Percentiles rank a stretch among this genome's conserved stretches.
Evolutionary conservation across 257 asterid genomes (phyloP).

Genomic region (Fraxinus cuspidata): DNA sequence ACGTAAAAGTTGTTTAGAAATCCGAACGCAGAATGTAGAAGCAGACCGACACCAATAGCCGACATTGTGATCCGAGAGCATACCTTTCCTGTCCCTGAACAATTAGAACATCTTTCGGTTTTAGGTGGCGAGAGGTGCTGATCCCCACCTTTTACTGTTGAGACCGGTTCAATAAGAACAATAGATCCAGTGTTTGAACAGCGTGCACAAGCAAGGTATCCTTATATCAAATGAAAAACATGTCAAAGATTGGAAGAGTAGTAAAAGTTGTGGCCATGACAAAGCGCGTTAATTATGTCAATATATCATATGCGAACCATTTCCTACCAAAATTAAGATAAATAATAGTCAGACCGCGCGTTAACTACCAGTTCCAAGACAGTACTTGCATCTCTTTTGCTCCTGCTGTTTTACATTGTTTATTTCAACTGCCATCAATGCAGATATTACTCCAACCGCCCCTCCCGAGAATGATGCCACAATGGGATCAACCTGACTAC

Average conservation of each 20-base stretch:
- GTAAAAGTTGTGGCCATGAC: not conserved
- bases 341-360: not conserved
- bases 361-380: constrained; percentile 82
- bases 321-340: not conserved
- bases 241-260: not conserved
- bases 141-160: constrained; percentile 49
- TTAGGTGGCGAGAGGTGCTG: constrained; percentile 64
- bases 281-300: not conserved
- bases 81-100: constrained; percentile 97
- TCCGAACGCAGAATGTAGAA: not conserved
- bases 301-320: not conserved
- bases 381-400: constrained; percentile 96
- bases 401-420: constrained; percentile 97
- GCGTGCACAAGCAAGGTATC: constrained; percentile 96
- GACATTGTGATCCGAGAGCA: not conserved
- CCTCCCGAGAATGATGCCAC: constrained; percentile 99
- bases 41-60: not conserved
- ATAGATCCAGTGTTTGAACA: constrained; percentile 83
- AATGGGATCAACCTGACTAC: constrained; percentile 91
- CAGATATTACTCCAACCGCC: constrained; percentile 95
- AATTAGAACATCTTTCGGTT: constrained; percentile 83
- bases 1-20: not conserved
- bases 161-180: constrained; percentile 74
- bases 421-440: constrained; percentile 96
- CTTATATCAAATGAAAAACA: constrained; percentile 41